These are phyloP conservation scores for Apiospora rasikravindrae DNA, from an alignment of 2,329 filamentous ascomycete species.

Conservation along the genomic window DNA sequence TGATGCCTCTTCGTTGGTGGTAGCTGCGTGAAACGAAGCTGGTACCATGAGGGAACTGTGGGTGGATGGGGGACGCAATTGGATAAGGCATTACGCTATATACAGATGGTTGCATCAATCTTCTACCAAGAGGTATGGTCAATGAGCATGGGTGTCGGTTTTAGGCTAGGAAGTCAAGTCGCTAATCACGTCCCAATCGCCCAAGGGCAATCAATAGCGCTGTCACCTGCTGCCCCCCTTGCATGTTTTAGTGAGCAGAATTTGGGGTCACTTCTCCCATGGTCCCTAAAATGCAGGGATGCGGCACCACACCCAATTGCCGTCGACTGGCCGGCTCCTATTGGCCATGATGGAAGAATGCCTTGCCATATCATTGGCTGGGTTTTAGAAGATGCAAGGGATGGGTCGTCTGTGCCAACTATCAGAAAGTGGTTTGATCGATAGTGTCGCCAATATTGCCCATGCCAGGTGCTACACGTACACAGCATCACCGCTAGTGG, in stretches of 20 bases:
- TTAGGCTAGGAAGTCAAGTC: too few species aligned
- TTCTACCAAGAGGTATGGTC: too few species aligned
- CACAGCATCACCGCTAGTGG: too few species aligned
- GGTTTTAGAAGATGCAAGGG: neutral
- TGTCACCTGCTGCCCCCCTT: too few species aligned
- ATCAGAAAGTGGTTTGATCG: neutral
- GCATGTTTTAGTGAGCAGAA: neutral
- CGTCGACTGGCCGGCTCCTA: neutral
- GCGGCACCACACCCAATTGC: neutral
- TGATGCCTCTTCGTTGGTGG: too few species aligned
- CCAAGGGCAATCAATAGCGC: too few species aligned
- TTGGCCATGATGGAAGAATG: neutral
- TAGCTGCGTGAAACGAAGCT: too few species aligned
- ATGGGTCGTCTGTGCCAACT: neutral
- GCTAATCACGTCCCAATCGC: too few species aligned
- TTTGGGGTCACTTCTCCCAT: neutral
- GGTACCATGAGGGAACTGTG: too few species aligned
- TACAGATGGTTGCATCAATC: too few species aligned
- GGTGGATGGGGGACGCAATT: too few species aligned
- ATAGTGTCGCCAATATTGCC: neutral
- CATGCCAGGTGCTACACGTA: neutral
- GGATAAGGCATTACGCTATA: too few species aligned
- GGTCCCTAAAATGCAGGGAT: neutral
- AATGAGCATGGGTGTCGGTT: neutral
- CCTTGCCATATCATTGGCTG: neutral